These are phyloP conservation scores for Mycena filopes DNA, from an alignment of 768 basidiomycete species.

Conservation along the genomic window DNA sequence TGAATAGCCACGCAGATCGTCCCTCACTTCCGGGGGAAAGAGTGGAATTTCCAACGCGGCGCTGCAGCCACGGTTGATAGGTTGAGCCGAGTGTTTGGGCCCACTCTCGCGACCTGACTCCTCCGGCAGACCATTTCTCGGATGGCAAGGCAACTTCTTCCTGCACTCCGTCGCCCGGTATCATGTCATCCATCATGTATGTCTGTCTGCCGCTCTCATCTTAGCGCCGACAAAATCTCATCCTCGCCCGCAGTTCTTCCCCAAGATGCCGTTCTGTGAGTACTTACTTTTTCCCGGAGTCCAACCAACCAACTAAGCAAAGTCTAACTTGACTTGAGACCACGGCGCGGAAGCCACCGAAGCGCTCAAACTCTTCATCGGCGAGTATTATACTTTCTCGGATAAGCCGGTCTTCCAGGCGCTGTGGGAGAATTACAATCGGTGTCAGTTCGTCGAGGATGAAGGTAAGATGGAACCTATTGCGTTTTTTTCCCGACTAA, in stretches of 20 bases:
- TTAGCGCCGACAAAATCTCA: background rate
- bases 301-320: background rate
- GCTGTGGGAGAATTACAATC: slow-evolving; percentile 46
- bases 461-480: slow-evolving; percentile 33
- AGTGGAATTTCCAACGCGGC: slow-evolving; percentile 60
- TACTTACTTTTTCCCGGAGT: no score
- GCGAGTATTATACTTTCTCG: slow-evolving; percentile 42
- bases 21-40: slow-evolving; percentile 58
- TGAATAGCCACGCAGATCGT: slow-evolving; percentile 30
- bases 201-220: slow-evolving; percentile 21
- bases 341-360: slow-evolving; percentile 43
- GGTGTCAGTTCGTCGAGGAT: slow-evolving; percentile 49
- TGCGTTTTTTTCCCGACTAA: background rate
- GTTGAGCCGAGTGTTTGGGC: background rate
- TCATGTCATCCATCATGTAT: slow-evolving; percentile 71
- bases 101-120: background rate
- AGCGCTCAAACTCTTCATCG: slow-evolving; percentile 42
- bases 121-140: slow-evolving; percentile 48
- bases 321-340: slow-evolving; percentile 22
- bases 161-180: slow-evolving; percentile 67
- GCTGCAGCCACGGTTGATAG: slow-evolving; percentile 59
- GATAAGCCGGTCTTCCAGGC: slow-evolving; percentile 42
- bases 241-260: slow-evolving; percentile 59
- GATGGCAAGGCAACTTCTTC: slow-evolving; percentile 63
- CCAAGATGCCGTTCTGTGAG: slow-evolving; percentile 63